phyloP scores from a whole-genome alignment of 2,329 filamentous ascomycete species.

The Colletotrichum gloeosporioides region DNA sequence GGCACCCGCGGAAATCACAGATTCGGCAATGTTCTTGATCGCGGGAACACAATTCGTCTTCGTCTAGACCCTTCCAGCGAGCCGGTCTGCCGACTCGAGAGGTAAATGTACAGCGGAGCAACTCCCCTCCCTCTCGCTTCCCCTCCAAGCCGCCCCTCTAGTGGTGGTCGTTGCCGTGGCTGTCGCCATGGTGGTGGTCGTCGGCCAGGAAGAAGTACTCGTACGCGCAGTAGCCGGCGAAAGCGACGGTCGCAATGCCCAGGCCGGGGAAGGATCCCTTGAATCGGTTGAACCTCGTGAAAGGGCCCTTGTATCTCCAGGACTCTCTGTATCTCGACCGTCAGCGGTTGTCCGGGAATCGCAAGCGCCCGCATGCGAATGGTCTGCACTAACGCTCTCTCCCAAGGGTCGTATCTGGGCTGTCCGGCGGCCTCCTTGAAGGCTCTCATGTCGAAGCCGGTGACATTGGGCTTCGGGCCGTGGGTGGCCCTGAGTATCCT shows the following conservation, averaged over 20 bases:
- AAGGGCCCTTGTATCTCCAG: slow-evolving; percentile 92
- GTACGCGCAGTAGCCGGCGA: slow-evolving; percentile 86
- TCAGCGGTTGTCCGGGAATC: slow-evolving; percentile 4
- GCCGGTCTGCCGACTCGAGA: slow-evolving; percentile 15
- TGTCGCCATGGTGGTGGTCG: slow-evolving; percentile 63
- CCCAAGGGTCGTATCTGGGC: slow-evolving; percentile 71
- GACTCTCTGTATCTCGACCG: slow-evolving; percentile 69
- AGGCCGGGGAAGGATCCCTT: slow-evolving; percentile 86
- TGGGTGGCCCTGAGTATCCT: slow-evolving; percentile 54
- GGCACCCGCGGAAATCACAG: not conserved
- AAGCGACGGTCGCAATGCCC: slow-evolving; percentile 90
- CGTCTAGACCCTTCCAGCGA: slow-evolving; percentile 16
- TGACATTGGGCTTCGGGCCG: slow-evolving; percentile 74
- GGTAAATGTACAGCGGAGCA: slow-evolving; percentile 42
- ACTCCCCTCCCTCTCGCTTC: slow-evolving; percentile 13
- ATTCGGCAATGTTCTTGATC: not conserved
- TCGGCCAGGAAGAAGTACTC: slow-evolving; percentile 88
- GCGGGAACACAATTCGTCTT: slow-evolving; percentile 7
- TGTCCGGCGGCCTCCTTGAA: slow-evolving; percentile 74
- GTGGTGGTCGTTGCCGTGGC: slow-evolving; percentile 63
- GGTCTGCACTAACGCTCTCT: slow-evolving; percentile 58
- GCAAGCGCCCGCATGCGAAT: no score
- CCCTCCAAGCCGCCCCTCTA: slow-evolving; percentile 36
- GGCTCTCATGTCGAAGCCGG: slow-evolving; percentile 88
- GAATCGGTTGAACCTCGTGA: slow-evolving; percentile 89